Evolutionary conservation across 2,329 filamentous ascomycete species (phyloP).

Genomic region (Parafenestella ontariensis): DNA sequence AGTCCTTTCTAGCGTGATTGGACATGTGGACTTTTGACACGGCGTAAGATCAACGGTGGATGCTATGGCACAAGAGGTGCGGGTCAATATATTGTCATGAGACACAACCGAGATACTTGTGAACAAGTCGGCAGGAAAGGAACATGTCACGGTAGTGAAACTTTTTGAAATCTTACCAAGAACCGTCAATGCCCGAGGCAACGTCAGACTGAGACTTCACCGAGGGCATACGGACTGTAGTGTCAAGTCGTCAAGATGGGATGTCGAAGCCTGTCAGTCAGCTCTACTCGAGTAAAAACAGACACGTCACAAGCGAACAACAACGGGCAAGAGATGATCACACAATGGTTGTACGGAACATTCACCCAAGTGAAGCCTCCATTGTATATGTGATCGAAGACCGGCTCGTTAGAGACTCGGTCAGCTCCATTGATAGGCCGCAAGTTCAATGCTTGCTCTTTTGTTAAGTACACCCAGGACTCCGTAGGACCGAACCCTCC

Average conservation of each 20-base stretch:
- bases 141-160: neutral
- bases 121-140: neutral
- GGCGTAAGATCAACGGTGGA: too few relatives aligned
- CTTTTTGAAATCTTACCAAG: neutral
- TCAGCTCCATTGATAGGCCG: constrained; percentile 57
- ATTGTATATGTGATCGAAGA: constrained; percentile 58
- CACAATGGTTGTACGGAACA: constrained; percentile 65
- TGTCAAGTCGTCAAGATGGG: neutral
- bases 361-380: constrained; percentile 66
- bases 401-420: constrained; percentile 45
- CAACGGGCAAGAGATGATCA: constrained; percentile 47
- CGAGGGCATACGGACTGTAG: neutral
- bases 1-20: too few relatives aligned
- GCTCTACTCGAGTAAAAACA: constrained; percentile 8
- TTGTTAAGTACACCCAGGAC: constrained; percentile 52
- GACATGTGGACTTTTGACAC: too few relatives aligned
- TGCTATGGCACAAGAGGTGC: too few relatives aligned
- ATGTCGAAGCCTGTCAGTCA: constrained; percentile 1
- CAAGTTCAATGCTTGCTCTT: constrained; percentile 50
- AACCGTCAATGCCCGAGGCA: neutral
- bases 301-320: constrained; percentile 29
- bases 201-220: neutral
- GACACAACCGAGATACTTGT: too few relatives aligned
- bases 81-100: too few relatives aligned
- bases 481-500: constrained; percentile 47